Evolutionary conservation across 108 stramenopile species (phyloP).

Genomic region (Nitzschia palea): DNA sequence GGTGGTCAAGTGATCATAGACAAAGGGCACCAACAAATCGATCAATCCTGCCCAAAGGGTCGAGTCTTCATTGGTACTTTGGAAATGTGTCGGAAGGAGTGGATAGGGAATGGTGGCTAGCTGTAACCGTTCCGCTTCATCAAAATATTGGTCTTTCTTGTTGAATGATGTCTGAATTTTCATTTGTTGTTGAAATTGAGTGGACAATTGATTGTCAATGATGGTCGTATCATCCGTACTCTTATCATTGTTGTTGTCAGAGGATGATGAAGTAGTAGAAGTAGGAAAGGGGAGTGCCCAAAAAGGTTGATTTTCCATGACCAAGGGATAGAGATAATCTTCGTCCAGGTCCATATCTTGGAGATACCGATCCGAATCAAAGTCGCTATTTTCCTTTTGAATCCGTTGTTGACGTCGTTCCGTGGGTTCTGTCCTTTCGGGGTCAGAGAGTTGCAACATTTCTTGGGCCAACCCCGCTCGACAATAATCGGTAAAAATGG

Average conservation of each 20-base stretch:
- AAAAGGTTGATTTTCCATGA: constrained; percentile 21
- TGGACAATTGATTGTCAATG: background rate
- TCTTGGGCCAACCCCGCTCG: constrained; percentile 74
- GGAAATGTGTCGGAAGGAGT: constrained; percentile 15
- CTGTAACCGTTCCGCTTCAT: constrained; percentile 58
- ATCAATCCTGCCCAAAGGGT: constrained; percentile 54
- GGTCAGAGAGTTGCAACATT: constrained; percentile 75
- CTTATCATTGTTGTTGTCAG: background rate
- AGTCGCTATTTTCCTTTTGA: constrained; percentile 65
- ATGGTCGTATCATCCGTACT: constrained; percentile 44
- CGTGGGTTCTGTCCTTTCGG: constrained; percentile 34
- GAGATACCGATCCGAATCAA: constrained; percentile 79
- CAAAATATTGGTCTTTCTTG: constrained; percentile 20
- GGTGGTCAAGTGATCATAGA: constrained; percentile 90
- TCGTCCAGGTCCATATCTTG: constrained; percentile 40
- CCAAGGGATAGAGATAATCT: constrained; percentile 26
- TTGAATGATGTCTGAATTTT: background rate
- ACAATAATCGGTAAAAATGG: constrained; percentile 77
- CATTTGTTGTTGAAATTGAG: background rate
- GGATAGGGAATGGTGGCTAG: constrained; percentile 66
- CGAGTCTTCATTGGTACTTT: background rate
- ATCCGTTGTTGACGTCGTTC: constrained; percentile 53
- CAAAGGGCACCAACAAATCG: constrained; percentile 88
- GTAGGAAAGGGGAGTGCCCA: constrained; percentile 18
- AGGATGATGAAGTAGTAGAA: background rate